Evolutionary conservation across 352 stramenopile species (phyloP), one percentile per base, ranked within the genome.

Genomic region (Peronospora farinosa): DNA sequence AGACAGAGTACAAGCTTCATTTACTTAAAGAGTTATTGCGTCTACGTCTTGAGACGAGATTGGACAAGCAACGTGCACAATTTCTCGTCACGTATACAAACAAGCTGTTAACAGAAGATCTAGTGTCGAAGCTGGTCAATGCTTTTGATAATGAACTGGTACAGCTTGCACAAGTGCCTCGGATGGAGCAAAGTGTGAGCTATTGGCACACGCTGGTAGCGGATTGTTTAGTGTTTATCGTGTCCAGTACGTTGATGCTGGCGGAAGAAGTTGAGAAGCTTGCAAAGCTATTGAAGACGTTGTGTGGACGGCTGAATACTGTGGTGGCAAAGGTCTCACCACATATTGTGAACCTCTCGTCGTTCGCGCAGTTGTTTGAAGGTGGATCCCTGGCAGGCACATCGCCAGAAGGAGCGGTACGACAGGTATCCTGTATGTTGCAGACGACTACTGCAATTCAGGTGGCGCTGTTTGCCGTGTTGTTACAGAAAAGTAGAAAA

Each of bases 271-370:
- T 86, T 25, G 62, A 73, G 32, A 54, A 74, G 48, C 57, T 88
- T 28, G 75, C 58, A 0, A 47, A 73, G 41, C 54, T 83, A 19
- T 48, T 89, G 4, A 69, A 84, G 51, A 64, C 63, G 41, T 60
- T 90, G 7, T 86, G 75, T 48, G 57, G 59, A 31, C 76, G 74
- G 4, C 54, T 90, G 7, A 74, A 89, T 38, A 44, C 60, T 0
- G 67, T 72, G 17, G 72, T 89, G 27, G 61, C 77, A 1, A 86
- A 87, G 51, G 74, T 92, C 5, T 87, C 82, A 19, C 76, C 79
- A 40, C 77, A 91, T 51, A 88, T 91, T 55, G 77, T 91, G 17
- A 91, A 91, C 60, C 57, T 90, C 0, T 84, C 76, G 46, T 81
- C 76, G 39, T 84, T 88, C 46, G 58, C 66, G 4, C 77, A 90